Evolutionary conservation across 257 asterid genomes (phyloP), one percentile per base, ranked within the genome.

Genomic region (Plectranthus barbatus): DNA sequence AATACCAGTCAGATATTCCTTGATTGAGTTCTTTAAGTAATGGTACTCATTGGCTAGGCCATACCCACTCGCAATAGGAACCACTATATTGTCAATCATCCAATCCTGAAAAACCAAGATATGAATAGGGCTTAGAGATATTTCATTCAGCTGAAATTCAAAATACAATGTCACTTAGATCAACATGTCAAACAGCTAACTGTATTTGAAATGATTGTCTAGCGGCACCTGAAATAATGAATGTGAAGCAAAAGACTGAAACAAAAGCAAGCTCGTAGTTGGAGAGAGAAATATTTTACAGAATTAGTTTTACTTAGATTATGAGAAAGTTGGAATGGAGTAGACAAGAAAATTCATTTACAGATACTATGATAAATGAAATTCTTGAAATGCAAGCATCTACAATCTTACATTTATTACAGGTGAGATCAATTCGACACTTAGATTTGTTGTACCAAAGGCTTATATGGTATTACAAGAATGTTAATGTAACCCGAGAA

Each of bases 21-120:
- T 76, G 73, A 91, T 86, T 42, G 96, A 91, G 79, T 70, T 76
- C 77, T 88, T 91, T 84, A 91, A 79, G 82, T 91, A 88, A 5
- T 77, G 81, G 68, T 91, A 91, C 77, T 91, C 98, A 19, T 78
- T 49, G 31, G 77, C 80, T 26, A 91, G 77, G 76, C 90, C 92
- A 50, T 81, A 83, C 42, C 79, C 72, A 61, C 81, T 81, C 47
- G 96, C 95, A 9, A 86, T 82, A n/a, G 96, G 94, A 63, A 84
- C 88, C 51, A 91, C 88, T 56, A 88, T 46, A 40, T 76, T 21
- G 66, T 86, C 96, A 49, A 91, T 79, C 91, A 77, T 76, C 94
- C 81, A 84, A 41, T 86, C 98, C 98, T 91, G 69, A 56, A 62
- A 70, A 67, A 55, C 3, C 6, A 46, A 61, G 34, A 31, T 8